Percentiles rank a stretch among this genome's conserved stretches.
Evolutionary conservation across 108 stramenopile genomes (phyloP).

Genomic region (Aurantiochytrium sp.): DNA sequence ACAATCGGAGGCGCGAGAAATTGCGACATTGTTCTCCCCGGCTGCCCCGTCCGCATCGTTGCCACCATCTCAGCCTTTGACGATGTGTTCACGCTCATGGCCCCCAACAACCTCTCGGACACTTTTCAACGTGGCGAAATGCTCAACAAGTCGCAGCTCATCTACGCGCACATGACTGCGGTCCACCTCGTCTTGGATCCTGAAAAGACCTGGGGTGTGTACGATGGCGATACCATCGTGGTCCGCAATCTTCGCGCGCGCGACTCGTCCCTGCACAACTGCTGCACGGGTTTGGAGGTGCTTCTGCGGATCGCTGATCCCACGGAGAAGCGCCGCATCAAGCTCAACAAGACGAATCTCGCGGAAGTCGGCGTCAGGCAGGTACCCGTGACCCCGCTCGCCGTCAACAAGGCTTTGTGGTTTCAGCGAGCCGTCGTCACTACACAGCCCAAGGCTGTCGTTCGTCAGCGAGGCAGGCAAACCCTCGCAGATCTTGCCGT

Average conservation of each 20-base stretch:
- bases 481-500: not conserved
- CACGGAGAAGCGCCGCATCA: not conserved
- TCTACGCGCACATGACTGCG: not conserved
- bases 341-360: not conserved
- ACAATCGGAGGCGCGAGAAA: not conserved
- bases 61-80: conserved; percentile 3
- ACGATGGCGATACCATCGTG: not conserved
- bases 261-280: not conserved
- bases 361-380: not conserved
- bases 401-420: not conserved
- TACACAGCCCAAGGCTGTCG: not conserved
- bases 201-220: not conserved
- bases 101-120: not conserved
- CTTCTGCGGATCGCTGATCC: not conserved
- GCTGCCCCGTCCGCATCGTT: not conserved
- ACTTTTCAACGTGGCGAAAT: not conserved
- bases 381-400: not conserved
- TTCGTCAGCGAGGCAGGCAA: not conserved
- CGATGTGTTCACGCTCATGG: not conserved
- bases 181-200: not conserved
- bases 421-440: not conserved
- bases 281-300: not conserved
- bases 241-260: not conserved
- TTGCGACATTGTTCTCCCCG: not conserved
- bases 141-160: not conserved